Base-by-base conservation (phyloP, 169 alveolate genomes). In the Plasmodium blacklocki region DNA sequence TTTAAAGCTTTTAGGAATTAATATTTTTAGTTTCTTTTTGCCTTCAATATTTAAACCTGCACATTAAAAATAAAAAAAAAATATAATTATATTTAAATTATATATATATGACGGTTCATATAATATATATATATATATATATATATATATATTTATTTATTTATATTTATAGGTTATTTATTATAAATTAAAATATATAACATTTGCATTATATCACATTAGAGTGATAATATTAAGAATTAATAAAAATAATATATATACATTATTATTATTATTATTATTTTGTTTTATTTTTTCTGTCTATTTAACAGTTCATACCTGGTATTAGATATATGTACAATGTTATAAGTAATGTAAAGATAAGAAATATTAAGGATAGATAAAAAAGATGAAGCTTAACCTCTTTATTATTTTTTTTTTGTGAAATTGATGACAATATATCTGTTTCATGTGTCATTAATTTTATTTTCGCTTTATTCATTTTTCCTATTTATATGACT, bases 1-100 rank as follows among this genome's bases (percentile, higher is more conserved):
- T 39, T 67, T 70, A 70, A 83, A 83, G 70, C 47, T 83, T 70
- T 71, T 60, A 21, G 91, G 91, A 70, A 68, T 68, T 32, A 83
- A 73, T 15, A 50, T 56, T 70, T 29, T 67, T 29, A 83, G 23
- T 15, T 70, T 83, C 26, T 70, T 52, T 56, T 71, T 83, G n/a
- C 91, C 71, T 68, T 83, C 91, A 43, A 15, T 56, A 62, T 26
- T 67, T 43, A 83, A 32, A 3, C 85, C 91, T 83, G 39, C 18
- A 45, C 68, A 29, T 15, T 71, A 5, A 43, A 12, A 14, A 15
- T 12, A 9, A 7, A 14, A 14, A 47, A 54, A 14, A 3, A 6
- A 39, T 39, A 39, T 39, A 39, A 39, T 39, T 39, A 5, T 39
- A 39, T 39, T 5, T 39, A 39, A 67, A 67, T 32, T 32, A 66